A percentile compares a stretch with the other conserved stretches of the same genome.
Evolutionary conservation across 2,329 filamentous ascomycete genomes (phyloP).

Genomic region (Rhinocladiella mackenziei): DNA sequence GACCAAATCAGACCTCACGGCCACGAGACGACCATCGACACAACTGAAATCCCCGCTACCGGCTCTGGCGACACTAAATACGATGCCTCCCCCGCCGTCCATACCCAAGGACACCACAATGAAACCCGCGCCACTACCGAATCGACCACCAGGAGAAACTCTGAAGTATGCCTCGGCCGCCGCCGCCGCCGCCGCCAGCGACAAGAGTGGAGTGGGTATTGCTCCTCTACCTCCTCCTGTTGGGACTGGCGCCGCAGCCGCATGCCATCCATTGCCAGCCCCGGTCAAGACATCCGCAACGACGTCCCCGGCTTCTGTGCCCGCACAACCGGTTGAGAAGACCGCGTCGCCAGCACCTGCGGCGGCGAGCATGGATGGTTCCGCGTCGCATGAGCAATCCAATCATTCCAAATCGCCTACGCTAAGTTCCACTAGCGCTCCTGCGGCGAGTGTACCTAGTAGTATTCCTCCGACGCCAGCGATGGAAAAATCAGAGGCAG

Average conservation of each 20-base stretch:
- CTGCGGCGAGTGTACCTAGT: conserved; percentile 39
- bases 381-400: conserved; percentile 32
- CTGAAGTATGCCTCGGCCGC: conserved; percentile 97
- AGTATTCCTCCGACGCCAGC: conserved; percentile 46
- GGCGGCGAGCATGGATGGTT: conserved; percentile 39
- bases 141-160: conserved; percentile 79
- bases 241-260: conserved; percentile 52
- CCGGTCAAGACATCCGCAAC: conserved; percentile 54
- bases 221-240: conserved; percentile 89
- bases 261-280: conserved; percentile 45
- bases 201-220: conserved; percentile 85
- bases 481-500: conserved; percentile 44
- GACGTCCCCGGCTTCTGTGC: conserved; percentile 51
- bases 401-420: conserved; percentile 51
- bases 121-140: conserved; percentile 88
- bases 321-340: conserved; percentile 48
- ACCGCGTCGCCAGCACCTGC: conserved; percentile 37
- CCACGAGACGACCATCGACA: conserved; percentile 69
- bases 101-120: conserved; percentile 60
- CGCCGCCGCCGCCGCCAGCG: conserved; percentile 83
- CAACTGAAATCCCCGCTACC: conserved; percentile 93
- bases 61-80: conserved; percentile 78
- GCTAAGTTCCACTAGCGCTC: conserved; percentile 43
- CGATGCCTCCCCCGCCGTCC: conserved; percentile 39
- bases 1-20: conserved; percentile 55